phyloP scores from a whole-genome alignment of 805 yeast species.

The Candida ovalis region DNA sequence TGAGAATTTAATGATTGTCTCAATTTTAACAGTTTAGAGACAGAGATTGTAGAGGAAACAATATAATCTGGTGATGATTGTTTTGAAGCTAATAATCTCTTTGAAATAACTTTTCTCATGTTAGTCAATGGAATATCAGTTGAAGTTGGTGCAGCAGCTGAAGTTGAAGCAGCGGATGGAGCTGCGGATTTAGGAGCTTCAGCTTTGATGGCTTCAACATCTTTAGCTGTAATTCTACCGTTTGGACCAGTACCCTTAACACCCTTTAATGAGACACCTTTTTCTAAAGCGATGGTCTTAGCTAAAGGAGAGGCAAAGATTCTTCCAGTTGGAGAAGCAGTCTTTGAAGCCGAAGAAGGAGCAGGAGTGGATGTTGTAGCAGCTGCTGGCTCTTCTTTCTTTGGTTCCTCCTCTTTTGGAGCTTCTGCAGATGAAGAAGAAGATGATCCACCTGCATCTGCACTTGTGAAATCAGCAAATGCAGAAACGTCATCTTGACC shows the following conservation, averaged over 20 bases:
- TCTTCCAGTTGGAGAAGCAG: conserved; percentile 51
- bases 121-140: conserved; percentile 81
- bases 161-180: conserved; percentile 38
- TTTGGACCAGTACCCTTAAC: conserved; percentile 91
- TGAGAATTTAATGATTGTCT: conserved; percentile 84
- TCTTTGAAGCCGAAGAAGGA: conserved; percentile 26
- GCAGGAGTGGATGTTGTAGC: conserved; percentile 29
- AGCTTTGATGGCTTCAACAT: conserved; percentile 67
- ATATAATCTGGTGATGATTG: conserved; percentile 88
- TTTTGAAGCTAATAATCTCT: conserved; percentile 82
- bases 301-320: conserved; percentile 95
- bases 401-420: conserved; percentile 27
- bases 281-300: conserved; percentile 86
- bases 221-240: conserved; percentile 91
- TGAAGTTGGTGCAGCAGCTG: conserved; percentile 45
- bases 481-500: conserved; percentile 81
- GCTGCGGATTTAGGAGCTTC: conserved; percentile 36
- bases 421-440: conserved; percentile 45
- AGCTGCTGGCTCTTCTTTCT: conserved; percentile 28
- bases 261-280: conserved; percentile 81
- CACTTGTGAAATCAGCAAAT: conserved; percentile 78
- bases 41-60: conserved; percentile 83
- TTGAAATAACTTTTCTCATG: conserved; percentile 93
- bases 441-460: conserved; percentile 62
- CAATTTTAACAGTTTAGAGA: conserved; percentile 84